Percentiles rank a stretch among this genome's conserved stretches.
Conservation (phyloP, 2,329 filamentous ascomycete genomes). For the Fusarium mexicanum region DNA sequence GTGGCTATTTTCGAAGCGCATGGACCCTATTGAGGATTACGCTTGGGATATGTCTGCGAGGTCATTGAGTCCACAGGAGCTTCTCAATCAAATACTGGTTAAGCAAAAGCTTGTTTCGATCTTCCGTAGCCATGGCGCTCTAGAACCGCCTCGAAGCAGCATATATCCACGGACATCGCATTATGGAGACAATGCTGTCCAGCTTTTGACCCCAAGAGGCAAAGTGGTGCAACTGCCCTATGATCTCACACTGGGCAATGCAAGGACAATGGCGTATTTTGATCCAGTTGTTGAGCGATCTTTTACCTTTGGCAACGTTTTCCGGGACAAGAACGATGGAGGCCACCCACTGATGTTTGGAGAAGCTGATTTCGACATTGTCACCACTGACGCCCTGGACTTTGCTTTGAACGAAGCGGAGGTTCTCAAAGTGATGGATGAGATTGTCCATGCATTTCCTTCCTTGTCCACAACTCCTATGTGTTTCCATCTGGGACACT, state of each 20-base stretch:
- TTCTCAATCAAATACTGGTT: conserved; percentile 77
- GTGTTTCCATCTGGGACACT: conserved; percentile 92
- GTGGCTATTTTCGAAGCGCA: conserved; percentile 80
- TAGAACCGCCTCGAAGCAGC: conserved; percentile 78
- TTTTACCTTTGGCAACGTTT: conserved; percentile 89
- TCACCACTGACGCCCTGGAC: conserved; percentile 84
- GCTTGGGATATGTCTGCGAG: conserved; percentile 76
- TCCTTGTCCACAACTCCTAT: conserved; percentile 76
- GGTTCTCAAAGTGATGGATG: conserved; percentile 92
- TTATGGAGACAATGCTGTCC: conserved; percentile 78
- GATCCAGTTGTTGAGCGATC: conserved; percentile 75
- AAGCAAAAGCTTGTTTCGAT: conserved; percentile 79
- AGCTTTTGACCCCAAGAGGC: conserved; percentile 82
- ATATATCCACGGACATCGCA: conserved; percentile 85
- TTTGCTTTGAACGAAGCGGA: conserved; percentile 92
- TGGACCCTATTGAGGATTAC: conserved; percentile 82
- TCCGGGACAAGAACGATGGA: conserved; percentile 79
- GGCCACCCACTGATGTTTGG: conserved; percentile 84
- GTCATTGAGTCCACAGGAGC: conserved; percentile 64
- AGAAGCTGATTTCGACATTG: conserved; percentile 95
- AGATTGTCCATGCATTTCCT: conserved; percentile 84
- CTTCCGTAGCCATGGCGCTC: conserved; percentile 88
- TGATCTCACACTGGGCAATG: conserved; percentile 89
- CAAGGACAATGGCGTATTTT: conserved; percentile 80
- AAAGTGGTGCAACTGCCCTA: conserved; percentile 94